These are phyloP conservation scores for Nannochloropsis gaditana DNA, from an alignment of 108 stramenopile genomes.

Conservation along the genomic window DNA sequence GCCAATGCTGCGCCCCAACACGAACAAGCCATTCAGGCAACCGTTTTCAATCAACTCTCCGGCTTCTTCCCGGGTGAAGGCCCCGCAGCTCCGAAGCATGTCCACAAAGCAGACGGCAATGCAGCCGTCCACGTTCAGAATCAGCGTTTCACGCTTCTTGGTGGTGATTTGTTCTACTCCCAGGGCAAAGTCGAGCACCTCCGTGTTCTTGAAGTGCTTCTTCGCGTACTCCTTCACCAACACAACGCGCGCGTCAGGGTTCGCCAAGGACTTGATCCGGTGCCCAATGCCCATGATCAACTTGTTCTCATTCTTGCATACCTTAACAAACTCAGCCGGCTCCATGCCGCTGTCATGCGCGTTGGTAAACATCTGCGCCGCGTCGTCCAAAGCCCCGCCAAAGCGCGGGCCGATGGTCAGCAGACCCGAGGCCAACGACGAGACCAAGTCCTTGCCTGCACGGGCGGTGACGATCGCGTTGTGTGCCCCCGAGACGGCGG, in stretches of 20 bases:
- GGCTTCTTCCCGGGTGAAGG: constrained; percentile 74
- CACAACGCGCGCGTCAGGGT: constrained; percentile 78
- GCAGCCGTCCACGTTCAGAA: constrained; percentile 86
- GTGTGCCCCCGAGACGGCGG: constrained; percentile 77
- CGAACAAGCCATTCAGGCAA: constrained; percentile 77
- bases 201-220: constrained; percentile 68
- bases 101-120: constrained; percentile 87
- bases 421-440: constrained; percentile 70
- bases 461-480: constrained; percentile 84
- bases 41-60: constrained; percentile 75
- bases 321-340: constrained; percentile 66
- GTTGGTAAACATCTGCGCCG: constrained; percentile 65
- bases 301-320: constrained; percentile 69
- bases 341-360: constrained; percentile 65
- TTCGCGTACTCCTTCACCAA: constrained; percentile 76
- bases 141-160: constrained; percentile 75
- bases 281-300: constrained; percentile 91
- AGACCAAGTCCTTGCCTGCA: constrained; percentile 83
- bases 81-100: constrained; percentile 77
- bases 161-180: constrained; percentile 80
- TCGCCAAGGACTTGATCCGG: constrained; percentile 68
- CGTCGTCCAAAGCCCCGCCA: constrained; percentile 82
- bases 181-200: constrained; percentile 75
- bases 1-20: constrained; percentile 73
- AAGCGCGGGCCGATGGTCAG: constrained; percentile 82